Percentiles rank a stretch among this genome's conserved stretches.
Conservation (phyloP, 768 basidiomycete genomes). For the Crepidotus variabilis region DNA sequence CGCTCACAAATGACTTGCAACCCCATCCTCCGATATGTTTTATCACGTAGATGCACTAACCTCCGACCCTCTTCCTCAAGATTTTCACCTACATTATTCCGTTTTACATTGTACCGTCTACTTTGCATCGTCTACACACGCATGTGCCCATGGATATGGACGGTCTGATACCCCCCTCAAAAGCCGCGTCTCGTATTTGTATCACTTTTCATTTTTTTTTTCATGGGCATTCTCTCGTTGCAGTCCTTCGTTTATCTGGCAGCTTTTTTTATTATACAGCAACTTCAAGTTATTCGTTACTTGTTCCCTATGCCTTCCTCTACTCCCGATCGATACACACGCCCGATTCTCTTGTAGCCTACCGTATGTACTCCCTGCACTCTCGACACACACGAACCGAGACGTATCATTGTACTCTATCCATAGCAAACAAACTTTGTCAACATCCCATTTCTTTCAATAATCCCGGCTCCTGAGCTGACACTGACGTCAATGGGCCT, state of each 20-base stretch:
- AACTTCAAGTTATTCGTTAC: not conserved
- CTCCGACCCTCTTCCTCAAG: not conserved
- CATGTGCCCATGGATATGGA: constrained; percentile 3
- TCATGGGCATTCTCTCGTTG: constrained; percentile 1
- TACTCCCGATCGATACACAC: constrained; percentile 14
- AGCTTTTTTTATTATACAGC: not conserved
- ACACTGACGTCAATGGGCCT: not conserved
- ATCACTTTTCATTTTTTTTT: constrained; percentile 6
- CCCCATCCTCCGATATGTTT: not conserved
- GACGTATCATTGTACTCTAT: not conserved
- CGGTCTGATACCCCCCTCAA: constrained; percentile 5
- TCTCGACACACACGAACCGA: not conserved
- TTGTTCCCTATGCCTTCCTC: not conserved
- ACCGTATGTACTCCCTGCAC: constrained; percentile 1
- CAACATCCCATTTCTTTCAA: constrained; percentile 5
- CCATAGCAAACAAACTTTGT: not conserved
- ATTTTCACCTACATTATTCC: constrained; percentile 11
- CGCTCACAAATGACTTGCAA: not conserved
- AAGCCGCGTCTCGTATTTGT: constrained; percentile 5
- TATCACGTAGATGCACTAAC: not conserved
- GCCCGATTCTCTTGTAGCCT: constrained; percentile 16
- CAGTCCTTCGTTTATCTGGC: not conserved
- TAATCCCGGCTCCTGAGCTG: not conserved
- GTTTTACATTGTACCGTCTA: constrained; percentile 11
- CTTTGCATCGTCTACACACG: constrained; percentile 7